These are phyloP conservation scores for Gyrodon lividus DNA, from an alignment of 768 basidiomycete species.

Conservation along the genomic window DNA sequence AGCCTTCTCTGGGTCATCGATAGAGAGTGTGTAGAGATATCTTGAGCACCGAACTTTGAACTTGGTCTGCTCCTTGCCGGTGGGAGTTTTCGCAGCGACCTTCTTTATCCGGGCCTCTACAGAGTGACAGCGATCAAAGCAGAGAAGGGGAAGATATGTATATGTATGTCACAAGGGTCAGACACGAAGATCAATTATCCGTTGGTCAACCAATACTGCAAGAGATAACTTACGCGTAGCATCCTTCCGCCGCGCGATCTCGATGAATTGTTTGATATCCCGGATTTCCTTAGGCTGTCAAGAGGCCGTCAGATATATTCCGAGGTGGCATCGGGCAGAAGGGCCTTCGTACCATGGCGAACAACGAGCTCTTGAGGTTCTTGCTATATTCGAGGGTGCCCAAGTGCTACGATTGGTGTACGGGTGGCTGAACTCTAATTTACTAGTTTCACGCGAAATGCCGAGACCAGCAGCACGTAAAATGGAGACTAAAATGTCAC, in stretches of 20 bases:
- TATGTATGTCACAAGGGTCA: background rate
- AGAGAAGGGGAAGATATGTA: background rate
- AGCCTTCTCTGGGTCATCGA: constrained; percentile 97
- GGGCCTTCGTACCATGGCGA: constrained; percentile 27
- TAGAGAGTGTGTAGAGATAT: constrained; percentile 94
- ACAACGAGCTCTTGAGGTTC: constrained; percentile 13
- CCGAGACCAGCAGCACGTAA: too few relatives aligned
- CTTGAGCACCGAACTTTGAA: constrained; percentile 98
- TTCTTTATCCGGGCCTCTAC: constrained; percentile 98
- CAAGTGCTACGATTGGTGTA: background rate
- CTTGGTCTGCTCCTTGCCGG: constrained; percentile 84
- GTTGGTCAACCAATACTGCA: background rate
- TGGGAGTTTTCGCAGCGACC: constrained; percentile 63
- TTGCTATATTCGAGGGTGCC: background rate
- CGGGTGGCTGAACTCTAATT: constrained; percentile 35
- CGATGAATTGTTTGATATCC: constrained; percentile 98
- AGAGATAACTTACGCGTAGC: constrained; percentile 73
- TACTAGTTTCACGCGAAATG: constrained; percentile 27
- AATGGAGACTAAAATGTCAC: too few relatives aligned
- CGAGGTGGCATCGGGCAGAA: background rate
- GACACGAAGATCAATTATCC: constrained; percentile 1
- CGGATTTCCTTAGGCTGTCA: constrained; percentile 92
- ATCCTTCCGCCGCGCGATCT: constrained; percentile 96
- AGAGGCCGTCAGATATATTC: constrained; percentile 3
- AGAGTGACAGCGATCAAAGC: background rate